Conservation (phyloP, 2,329 filamentous ascomycete genomes). For the Colletotrichum sp. region DNA sequence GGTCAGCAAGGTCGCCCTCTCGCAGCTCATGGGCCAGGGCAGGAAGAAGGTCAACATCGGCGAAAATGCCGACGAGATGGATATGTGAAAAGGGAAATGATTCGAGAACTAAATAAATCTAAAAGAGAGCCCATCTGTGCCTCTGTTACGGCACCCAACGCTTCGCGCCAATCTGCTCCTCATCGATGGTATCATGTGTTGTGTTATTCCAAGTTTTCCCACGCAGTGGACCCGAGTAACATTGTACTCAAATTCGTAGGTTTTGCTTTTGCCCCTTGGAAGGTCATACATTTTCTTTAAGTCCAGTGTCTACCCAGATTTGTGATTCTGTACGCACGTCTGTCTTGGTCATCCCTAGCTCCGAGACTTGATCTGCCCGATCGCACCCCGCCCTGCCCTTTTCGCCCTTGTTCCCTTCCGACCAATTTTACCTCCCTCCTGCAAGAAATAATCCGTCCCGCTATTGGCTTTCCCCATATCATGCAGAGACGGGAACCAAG, state of each 20-base stretch:
- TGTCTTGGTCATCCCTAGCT: conserved; percentile 17
- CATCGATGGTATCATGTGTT: neutral
- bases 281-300: neutral
- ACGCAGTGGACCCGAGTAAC: neutral
- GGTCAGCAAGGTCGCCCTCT: conserved; percentile 87
- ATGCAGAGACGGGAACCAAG: neutral
- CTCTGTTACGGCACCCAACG: neutral
- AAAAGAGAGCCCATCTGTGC: neutral
- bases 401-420: conserved; percentile 12
- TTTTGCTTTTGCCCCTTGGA: neutral
- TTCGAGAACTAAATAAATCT: neutral
- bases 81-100: conserved; percentile 21
- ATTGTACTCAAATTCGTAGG: neutral
- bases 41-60: conserved; percentile 87
- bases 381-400: neutral
- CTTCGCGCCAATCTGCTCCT: neutral
- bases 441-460: conserved; percentile 5
- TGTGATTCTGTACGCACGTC: conserved; percentile 15
- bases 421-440: neutral
- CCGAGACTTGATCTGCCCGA: neutral
- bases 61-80: conserved; percentile 63
- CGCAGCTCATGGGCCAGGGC: conserved; percentile 83
- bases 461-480: conserved; percentile 13
- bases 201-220: neutral
- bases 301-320: neutral